Base-by-base conservation (phyloP, 202 grass and related monocot genomes). In the Digitaria exilis region DNA sequence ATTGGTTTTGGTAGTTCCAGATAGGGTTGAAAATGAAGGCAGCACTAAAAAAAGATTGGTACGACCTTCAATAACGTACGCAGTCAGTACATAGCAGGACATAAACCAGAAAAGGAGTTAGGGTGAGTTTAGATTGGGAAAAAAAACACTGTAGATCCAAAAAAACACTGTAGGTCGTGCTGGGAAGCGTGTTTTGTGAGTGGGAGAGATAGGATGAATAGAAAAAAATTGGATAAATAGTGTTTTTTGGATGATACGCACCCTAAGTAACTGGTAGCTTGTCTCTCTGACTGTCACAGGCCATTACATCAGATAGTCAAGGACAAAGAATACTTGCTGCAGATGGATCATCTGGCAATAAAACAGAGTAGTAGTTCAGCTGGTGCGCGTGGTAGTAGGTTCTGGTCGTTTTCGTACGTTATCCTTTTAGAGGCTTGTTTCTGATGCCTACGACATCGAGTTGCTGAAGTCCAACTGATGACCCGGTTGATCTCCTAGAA, bases 351-450 rank as follows among this genome's bases (percentile, higher is more conserved):
- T 43, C 34, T 56, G 46, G 15, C 62, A 35, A 69, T 54, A 43
- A 43, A 55, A 56, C 37, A 13, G 25, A 15, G 49, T 6, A 65
- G 82, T 49, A 26, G 73, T 43, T 77, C 82, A 60, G 50, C 63
- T 84, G 65, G 65, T 69, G 32, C 49, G 16, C 28, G 65, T 57
- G 50, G 26, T 13, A 17, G 82, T 77, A 77, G 73, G 82, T 77
- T 84, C 6, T 13, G 34, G 82, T 68, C 81, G 34, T 66, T 84
- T 84, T 84, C 81, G 37, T 50, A 49, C 46, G 46, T 24, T 42
- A 66, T 66, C 72, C 72, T 67, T 17, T 13, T 25, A 24, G 31
- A 21, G 21, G 56, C 13, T 76, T 42, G 12, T 17, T 28, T 18
- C 9, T 16, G 74, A 61, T 69, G 65, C 65, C 16, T 4, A 8